Base-by-base conservation (phyloP, 306 rosid genomes). In the Pterocarpus macrocarpus region DNA sequence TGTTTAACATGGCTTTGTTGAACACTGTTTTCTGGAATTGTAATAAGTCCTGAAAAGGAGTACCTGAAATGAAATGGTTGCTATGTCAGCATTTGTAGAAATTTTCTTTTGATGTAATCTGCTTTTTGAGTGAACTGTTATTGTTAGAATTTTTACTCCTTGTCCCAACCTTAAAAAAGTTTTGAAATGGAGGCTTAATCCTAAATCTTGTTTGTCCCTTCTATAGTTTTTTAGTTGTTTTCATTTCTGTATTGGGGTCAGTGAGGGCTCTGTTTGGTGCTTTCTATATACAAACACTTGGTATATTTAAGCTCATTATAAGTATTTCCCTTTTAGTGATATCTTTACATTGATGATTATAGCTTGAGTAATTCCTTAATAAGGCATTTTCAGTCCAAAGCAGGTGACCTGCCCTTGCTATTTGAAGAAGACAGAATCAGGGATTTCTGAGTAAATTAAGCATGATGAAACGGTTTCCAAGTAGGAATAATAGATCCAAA, bases 401-500 rank as follows among this genome's bases (percentile, higher is more conserved):
- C 83, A 84, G 88, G 80, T 81, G 67, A 33, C 78, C 62, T 57
- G 71, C 35, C 61, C 55, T 63, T 85, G 70, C 28, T 49, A 38
- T 47, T 69, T 58, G 76, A 80, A 69, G 80, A 59, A 85, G 85
- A 71, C 80, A 69, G 36, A 73, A 35, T 22, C 50, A 34, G 82
- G 81, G 22, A 11, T 62, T 53, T 81, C 64, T 32, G 13, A 64
- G 81, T 76, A 50, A 84, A 56, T 84, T 77, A 85, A 85, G 33
- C 92, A 93, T 93, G 98, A 84, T 92, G 73, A 95, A 89, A 83
- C 87, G 91, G 72, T 17, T 73, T 3, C 89, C 96, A 15, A 84
- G 90, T 85, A 89, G 93, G 88, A 90, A 71, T 82, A 79, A 74
- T 8, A 92, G 94, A 84, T 71, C 98, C 73, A 93, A 90, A 92